Conservation (phyloP, 1,284 basidiomycete genomes). For the Fomitopsis betulina region DNA sequence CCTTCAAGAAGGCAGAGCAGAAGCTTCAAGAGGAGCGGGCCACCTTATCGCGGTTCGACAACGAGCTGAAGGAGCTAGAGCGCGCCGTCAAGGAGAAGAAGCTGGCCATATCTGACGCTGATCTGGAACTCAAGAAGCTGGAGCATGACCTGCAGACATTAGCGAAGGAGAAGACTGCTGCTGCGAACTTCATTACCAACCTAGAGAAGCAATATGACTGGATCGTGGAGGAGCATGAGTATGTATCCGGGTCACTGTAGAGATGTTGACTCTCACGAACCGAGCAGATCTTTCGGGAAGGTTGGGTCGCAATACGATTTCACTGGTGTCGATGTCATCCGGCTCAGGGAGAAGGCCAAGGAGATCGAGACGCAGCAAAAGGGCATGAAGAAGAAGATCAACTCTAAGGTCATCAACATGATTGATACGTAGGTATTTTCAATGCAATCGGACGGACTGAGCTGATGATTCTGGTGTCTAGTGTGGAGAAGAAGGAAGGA, state of each 20-base stretch:
- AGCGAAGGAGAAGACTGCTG: constrained; percentile 48
- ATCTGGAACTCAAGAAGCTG: constrained; percentile 61
- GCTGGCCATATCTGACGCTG: constrained; percentile 66
- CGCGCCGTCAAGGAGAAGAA: constrained; percentile 80
- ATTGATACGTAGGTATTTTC: constrained; percentile 74
- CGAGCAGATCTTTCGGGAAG: constrained; percentile 74
- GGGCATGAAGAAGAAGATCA: constrained; percentile 92
- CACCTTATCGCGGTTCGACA: constrained; percentile 83
- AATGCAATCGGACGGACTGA: neutral
- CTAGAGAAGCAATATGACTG: constrained; percentile 86
- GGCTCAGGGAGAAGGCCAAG: constrained; percentile 62
- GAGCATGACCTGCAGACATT: constrained; percentile 49
- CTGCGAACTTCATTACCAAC: constrained; percentile 40
- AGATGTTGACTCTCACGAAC: neutral
- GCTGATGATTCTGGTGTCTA: constrained; percentile 27
- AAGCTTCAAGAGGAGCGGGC: constrained; percentile 83
- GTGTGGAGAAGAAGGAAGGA: constrained; percentile 93
- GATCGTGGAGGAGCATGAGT: constrained; percentile 88
- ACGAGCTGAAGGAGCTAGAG: constrained; percentile 83
- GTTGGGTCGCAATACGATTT: constrained; percentile 85
- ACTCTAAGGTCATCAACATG: constrained; percentile 94
- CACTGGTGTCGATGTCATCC: constrained; percentile 59
- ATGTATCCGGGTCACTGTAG: constrained; percentile 26
- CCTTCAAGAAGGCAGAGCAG: constrained; percentile 60
- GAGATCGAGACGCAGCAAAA: constrained; percentile 82